These are phyloP conservation scores for Eutrema heterophyllum DNA, from an alignment of 345 rosid species.

Conservation along the genomic window DNA sequence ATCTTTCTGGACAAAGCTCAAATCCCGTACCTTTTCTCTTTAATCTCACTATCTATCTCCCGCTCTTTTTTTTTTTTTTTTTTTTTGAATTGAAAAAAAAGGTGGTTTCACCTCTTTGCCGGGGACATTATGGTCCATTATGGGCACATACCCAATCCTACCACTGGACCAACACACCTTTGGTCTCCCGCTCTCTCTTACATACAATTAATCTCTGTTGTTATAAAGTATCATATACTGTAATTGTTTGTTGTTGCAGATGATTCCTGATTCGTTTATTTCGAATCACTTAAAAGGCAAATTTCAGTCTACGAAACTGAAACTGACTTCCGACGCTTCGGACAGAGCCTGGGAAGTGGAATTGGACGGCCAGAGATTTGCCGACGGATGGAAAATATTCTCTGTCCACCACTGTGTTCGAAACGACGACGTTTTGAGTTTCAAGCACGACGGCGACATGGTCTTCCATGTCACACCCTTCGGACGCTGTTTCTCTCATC, in stretches of 20 bases:
- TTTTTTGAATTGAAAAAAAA: too few relatives aligned
- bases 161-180: too few relatives aligned
- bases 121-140: too few relatives aligned
- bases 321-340: constrained; percentile 17
- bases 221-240: background rate
- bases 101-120: too few relatives aligned
- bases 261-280: constrained; percentile 17
- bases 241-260: background rate
- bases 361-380: constrained; percentile 9
- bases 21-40: constrained; percentile 12
- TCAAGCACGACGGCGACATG: constrained; percentile 17
- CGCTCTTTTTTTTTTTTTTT: too few relatives aligned
- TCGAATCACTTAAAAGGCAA: background rate
- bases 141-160: too few relatives aligned
- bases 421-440: constrained; percentile 21
- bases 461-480: constrained; percentile 22
- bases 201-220: background rate
- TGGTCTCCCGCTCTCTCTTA: background rate
- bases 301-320: background rate
- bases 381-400: constrained; percentile 18
- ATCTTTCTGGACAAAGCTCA: constrained; percentile 15
- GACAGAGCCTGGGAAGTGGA: constrained; percentile 24
- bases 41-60: background rate
- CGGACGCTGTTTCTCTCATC: constrained; percentile 22
- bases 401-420: constrained; percentile 8